A percentile compares a stretch with the other conserved stretches of the same genome.
phyloP scores from a whole-genome alignment of 208 protist species.

The Trypanosoma boissoni region DNA sequence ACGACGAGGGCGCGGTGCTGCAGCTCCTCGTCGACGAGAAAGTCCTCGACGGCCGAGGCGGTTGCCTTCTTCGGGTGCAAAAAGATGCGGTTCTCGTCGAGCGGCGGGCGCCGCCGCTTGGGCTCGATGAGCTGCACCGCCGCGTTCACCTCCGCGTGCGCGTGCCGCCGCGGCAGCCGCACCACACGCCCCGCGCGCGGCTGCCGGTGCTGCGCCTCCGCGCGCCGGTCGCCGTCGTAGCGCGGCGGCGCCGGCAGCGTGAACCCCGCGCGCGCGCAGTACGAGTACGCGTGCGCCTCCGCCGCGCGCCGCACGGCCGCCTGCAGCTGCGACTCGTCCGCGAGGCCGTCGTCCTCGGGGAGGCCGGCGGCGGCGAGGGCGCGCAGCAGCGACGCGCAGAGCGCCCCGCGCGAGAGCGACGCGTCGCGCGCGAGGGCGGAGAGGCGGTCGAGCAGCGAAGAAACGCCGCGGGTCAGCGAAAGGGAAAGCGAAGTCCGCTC shows the following conservation, averaged over 20 bases:
- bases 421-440: too few species aligned
- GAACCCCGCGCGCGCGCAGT: constrained; percentile 47
- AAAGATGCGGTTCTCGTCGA: constrained; percentile 86
- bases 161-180: constrained; percentile 48
- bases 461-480: background rate
- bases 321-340: constrained; percentile 25
- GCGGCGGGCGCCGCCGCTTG: constrained; percentile 45
- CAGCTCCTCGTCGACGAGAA: constrained; percentile 84
- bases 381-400: constrained; percentile 36
- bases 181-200: constrained; percentile 55
- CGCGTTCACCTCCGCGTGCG: constrained; percentile 72
- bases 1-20: constrained; percentile 68
- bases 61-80: constrained; percentile 82
- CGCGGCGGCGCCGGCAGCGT: constrained; percentile 44
- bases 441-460: background rate
- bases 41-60: constrained; percentile 72
- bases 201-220: constrained; percentile 53
- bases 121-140: constrained; percentile 77
- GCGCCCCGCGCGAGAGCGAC: too few species aligned
- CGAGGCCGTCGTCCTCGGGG: constrained; percentile 46
- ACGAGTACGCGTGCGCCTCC: constrained; percentile 68
- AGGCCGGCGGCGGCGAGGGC: constrained; percentile 70
- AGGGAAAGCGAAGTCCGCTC: background rate
- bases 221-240: constrained; percentile 67
- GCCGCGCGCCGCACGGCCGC: constrained; percentile 30